Evolutionary conservation across 108 stramenopile genomes (phyloP), one percentile per base, ranked within the genome.

Genomic region (Chaetoceros tenuissimus): DNA sequence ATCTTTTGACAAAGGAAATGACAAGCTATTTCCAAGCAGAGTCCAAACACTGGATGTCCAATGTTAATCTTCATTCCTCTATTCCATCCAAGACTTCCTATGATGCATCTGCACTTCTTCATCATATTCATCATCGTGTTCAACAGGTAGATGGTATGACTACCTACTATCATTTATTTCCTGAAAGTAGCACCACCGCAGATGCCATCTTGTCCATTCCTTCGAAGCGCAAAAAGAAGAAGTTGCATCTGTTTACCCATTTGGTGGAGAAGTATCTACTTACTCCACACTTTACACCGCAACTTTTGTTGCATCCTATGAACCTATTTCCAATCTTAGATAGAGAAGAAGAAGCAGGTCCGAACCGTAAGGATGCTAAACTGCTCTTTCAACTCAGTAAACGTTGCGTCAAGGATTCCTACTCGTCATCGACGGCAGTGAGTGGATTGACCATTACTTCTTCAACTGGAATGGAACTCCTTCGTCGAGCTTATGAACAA

Each of bases 311-410:
- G 34, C 31, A 68, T 3, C 59, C 73, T 3, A 19, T 40, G 1
- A 57, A 75, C 31, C 75, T 72, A 46, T 55, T 69, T 60, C 72
- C 72, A 0, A 25, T 78, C 1, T 31, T 78, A 51, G 67, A 78
- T 40, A 40, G 58, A 48, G 69, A 62, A 40, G 31, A 40, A 40
- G 8, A 40, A 10, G 5, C 34, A 10, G 5, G 5, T 5, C n/a
- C n/a, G n/a, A n/a, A n/a, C n/a, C 34, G 34, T 40, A 40, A 40
- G 34, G 34, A 40, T 13, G 34, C 34, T 10, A 40, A 40, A 13
- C 34, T 40, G 5, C 34, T 40, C 5, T 40, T 40, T 40, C 34
- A 40, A 40, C 13, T 40, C 8, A 40, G 34, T 13, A 40, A 40
- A 13, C 34, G 34, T 13, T 40, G 34, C 13, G 13, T 10, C 8